phyloP scores from a whole-genome alignment of 257 asterid genomes.

The Capsicum chinense region DNA sequence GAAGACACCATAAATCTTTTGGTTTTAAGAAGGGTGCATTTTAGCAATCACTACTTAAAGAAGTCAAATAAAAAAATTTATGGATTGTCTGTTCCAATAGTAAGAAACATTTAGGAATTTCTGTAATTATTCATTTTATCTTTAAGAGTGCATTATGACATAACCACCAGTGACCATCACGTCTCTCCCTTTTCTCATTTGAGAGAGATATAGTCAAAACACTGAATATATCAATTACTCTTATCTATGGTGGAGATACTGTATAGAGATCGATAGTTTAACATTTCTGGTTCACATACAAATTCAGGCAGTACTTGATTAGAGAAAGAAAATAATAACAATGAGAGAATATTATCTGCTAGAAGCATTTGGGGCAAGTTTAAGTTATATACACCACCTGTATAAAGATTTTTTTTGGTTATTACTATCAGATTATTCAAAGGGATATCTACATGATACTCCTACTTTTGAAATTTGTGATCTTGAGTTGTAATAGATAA shows the following conservation, averaged over 20 bases:
- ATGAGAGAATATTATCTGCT: not conserved
- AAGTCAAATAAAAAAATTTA: not conserved
- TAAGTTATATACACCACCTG: not conserved
- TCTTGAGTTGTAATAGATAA: not conserved
- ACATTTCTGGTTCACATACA: not conserved
- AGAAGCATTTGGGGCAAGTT: not conserved
- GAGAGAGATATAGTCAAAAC: conserved; percentile 9
- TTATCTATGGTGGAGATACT: not conserved
- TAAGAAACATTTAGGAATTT: not conserved
- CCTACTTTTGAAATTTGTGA: not conserved
- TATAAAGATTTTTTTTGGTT: too few relatives aligned
- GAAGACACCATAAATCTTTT: conserved; percentile 21
- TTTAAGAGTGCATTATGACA: not conserved
- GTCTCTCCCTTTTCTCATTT: not conserved
- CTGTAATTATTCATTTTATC: not conserved
- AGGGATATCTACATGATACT: not conserved
- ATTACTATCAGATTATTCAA: not conserved
- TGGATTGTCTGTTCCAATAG: conserved; percentile 9
- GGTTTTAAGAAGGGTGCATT: not conserved
- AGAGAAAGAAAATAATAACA: not conserved
- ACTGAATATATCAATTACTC: not conserved
- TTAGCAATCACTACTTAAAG: conserved; percentile 3
- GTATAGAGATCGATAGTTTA: not conserved
- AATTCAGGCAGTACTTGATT: not conserved
- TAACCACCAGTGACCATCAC: not conserved